These are phyloP conservation scores for Paecilomyces variotii DNA, from an alignment of 2,329 filamentous ascomycete genomes.

Conservation along the genomic window DNA sequence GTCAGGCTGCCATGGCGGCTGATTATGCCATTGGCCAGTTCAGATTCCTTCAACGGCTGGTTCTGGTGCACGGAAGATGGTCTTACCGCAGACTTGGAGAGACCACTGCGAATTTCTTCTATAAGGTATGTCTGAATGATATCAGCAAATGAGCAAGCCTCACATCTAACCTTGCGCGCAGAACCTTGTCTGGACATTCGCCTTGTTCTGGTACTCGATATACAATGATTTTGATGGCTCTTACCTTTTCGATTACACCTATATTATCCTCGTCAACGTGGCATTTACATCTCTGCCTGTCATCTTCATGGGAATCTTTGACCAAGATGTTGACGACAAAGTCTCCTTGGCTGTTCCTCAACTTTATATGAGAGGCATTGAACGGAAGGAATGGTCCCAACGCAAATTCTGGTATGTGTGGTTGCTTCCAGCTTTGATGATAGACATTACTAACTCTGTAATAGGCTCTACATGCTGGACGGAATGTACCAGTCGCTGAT, in stretches of 20 bases:
- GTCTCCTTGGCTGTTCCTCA: conserved; percentile 92
- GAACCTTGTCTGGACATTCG: conserved; percentile 97
- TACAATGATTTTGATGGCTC: conserved; percentile 95
- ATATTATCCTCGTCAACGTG: conserved; percentile 93
- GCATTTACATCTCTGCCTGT: conserved; percentile 94
- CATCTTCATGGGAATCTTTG: conserved; percentile 90
- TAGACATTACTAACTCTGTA: conserved; percentile 19
- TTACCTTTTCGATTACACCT: conserved; percentile 95
- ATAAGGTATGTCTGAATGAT: conserved; percentile 56
- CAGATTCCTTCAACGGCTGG: conserved; percentile 72
- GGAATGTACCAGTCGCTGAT: conserved; percentile 92
- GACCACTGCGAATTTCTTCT: conserved; percentile 97
- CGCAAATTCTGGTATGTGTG: conserved; percentile 80
- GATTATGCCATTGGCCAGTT: conserved; percentile 96
- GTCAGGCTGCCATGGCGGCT: conserved; percentile 91
- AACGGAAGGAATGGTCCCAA: conserved; percentile 93
- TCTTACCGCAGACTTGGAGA: conserved; percentile 92
- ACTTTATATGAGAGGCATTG: conserved; percentile 89
- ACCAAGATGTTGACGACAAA: conserved; percentile 92
- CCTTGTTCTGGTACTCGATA: conserved; percentile 95
- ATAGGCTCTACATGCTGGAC: conserved; percentile 85
- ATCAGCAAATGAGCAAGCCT: background rate
- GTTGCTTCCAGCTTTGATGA: conserved; percentile 1
- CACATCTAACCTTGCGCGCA: conserved; percentile 26
- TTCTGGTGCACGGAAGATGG: conserved; percentile 88